Base-by-base conservation (phyloP, 306 rosid species). In the Quercus glauca region DNA sequence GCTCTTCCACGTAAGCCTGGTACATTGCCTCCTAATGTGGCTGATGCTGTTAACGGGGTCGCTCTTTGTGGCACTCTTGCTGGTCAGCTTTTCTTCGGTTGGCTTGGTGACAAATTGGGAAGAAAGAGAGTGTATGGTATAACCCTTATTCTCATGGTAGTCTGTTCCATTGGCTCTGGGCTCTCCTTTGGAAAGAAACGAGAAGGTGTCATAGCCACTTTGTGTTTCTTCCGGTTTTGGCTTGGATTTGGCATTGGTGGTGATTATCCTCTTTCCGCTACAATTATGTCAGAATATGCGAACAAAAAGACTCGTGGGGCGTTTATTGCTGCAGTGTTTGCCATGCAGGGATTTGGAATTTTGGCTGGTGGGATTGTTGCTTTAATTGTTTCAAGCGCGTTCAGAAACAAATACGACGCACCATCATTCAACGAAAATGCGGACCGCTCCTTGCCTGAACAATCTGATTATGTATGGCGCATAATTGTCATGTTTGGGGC, bases 281-380 rank as follows among this genome's bases (percentile, higher is more conserved):
- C 78, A 8, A 74, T 74, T 21, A 74, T 74, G 78, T 74, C 78
- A 0, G 78, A 74, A 23, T 74, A 74, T 17, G 78, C 78, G 2
- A 74, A 74, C 49, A 74, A 74, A 59, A 74, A 21, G 69, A 74
- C 78, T 58, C 78, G 78, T 31, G 78, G 78, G n/a, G 78, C 78
- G 17, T 74, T 74, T 59, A 74, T 56, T 19, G 78, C 78, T 6
- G 68, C 68, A 5, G 78, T 74, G 14, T 74, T 74, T 59, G 78
- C 78, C 14, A 74, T 56, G 78, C 78, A 74, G 15, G 78, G 78
- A 29, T 57, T 67, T 67, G 72, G 72, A 35, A 74, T 74, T 37
- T 74, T 74, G 78, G 78, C 7, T 0, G 69, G 78, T 58, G 69
- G 69, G n/a, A 58, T 74, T 29, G 52, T 74, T 4, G 65, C 78